A percentile compares a stretch with the other conserved stretches of the same genome.
Conservation (phyloP, 495 filamentous ascomycete genomes). For the Penicillium alfredii region DNA sequence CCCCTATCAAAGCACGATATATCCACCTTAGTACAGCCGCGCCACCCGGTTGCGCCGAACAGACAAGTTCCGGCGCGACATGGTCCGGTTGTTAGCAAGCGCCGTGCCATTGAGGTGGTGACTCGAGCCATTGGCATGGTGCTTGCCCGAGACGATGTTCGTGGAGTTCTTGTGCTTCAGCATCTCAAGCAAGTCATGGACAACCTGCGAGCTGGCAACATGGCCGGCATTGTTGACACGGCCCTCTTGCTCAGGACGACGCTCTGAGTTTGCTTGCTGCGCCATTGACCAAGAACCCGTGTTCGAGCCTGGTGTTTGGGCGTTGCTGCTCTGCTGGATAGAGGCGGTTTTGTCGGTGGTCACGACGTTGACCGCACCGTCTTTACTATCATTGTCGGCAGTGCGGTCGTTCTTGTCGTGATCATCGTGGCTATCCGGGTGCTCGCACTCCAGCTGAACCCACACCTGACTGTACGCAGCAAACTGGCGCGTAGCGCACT, state of each 20-base stretch:
- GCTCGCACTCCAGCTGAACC: constrained; percentile 28
- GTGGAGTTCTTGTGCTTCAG: constrained; percentile 10
- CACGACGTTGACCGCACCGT: neutral
- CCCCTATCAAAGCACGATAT: too few species aligned
- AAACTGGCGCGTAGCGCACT: constrained; percentile 23
- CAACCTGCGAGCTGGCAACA: constrained; percentile 15
- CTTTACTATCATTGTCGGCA: too few species aligned
- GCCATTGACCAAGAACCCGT: constrained; percentile 17
- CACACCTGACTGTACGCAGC: constrained; percentile 29
- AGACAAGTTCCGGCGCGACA: constrained; percentile 17
- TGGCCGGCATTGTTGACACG: constrained; percentile 23
- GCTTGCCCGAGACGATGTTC: constrained; percentile 13
- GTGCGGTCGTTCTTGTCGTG: constrained; percentile 8
- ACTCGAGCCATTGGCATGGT: constrained; percentile 8
- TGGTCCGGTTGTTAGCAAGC: constrained; percentile 10
- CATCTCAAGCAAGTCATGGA: constrained; percentile 17
- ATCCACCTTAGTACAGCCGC: constrained; percentile 12
- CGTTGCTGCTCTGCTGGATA: constrained; percentile 5
- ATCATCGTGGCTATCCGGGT: constrained; percentile 1
- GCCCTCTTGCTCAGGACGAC: constrained; percentile 14
- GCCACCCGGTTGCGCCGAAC: constrained; percentile 17
- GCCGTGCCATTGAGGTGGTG: constrained; percentile 17
- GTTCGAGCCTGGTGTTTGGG: constrained; percentile 24
- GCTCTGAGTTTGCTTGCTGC: constrained; percentile 10
- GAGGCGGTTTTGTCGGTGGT: constrained; percentile 11